A percentile compares a stretch with the other conserved stretches of the same genome.
Conservation (phyloP, 2,329 filamentous ascomycete genomes). For the Monilinia fructigena region DNA sequence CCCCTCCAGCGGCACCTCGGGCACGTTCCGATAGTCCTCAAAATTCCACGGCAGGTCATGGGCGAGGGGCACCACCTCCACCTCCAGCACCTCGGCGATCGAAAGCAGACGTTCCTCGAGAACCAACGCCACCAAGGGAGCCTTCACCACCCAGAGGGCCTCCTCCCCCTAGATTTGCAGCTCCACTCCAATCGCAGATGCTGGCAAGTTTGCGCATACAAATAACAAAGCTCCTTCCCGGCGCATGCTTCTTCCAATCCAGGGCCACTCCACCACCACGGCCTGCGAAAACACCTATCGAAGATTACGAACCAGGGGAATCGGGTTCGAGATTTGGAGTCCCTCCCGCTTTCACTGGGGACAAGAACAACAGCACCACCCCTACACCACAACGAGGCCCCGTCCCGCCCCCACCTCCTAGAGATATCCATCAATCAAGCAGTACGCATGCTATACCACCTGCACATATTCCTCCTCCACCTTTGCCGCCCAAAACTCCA, state of each 20-base stretch:
- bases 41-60: constrained; percentile 34
- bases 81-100: constrained; percentile 62
- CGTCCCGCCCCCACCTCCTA: constrained; percentile 67
- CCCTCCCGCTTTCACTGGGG: constrained; percentile 75
- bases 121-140: constrained; percentile 65
- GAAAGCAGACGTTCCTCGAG: constrained; percentile 48
- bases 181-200: constrained; percentile 83
- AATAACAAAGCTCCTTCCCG: constrained; percentile 47
- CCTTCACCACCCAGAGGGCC: constrained; percentile 62
- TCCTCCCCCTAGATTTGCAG: constrained; percentile 70
- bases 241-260: constrained; percentile 52
- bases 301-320: constrained; percentile 56
- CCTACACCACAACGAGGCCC: constrained; percentile 70
- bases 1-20: constrained; percentile 49
- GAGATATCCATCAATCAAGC: constrained; percentile 49
- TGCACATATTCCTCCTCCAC: constrained; percentile 40
- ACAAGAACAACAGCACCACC: constrained; percentile 65
- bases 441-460: constrained; percentile 44
- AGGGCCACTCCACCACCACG: constrained; percentile 65
- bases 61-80: constrained; percentile 48
- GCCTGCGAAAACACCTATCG: constrained; percentile 68
- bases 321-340: constrained; percentile 64
- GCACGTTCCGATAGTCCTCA: constrained; percentile 39
- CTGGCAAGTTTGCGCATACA: constrained; percentile 75
- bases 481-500: constrained; percentile 47